These are phyloP conservation scores for Fistulinella prunicolor DNA, from an alignment of 768 basidiomycete genomes.

Conservation along the genomic window DNA sequence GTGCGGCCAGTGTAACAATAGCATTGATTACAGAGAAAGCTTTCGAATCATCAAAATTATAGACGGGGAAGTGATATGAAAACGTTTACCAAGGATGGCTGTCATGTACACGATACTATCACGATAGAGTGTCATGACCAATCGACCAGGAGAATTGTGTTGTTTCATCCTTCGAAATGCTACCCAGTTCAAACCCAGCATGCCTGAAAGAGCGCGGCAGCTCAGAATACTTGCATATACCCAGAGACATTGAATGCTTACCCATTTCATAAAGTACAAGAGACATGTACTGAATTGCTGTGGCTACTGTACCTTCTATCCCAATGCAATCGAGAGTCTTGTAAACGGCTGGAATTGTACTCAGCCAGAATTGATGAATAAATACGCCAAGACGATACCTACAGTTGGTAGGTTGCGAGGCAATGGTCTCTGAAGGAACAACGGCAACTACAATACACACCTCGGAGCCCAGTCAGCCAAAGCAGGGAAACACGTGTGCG, in stretches of 20 bases:
- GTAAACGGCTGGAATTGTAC: conserved; percentile 7
- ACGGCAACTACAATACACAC: conserved; percentile 4
- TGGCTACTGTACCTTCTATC: background rate
- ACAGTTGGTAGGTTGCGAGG: conserved; percentile 3
- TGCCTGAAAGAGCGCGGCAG: conserved; percentile 9
- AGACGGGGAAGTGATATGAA: background rate
- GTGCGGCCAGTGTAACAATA: conserved; percentile 6
- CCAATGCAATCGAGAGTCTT: conserved; percentile 11
- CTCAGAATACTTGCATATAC: background rate
- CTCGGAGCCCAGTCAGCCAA: background rate
- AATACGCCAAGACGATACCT: background rate
- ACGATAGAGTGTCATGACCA: conserved; percentile 14
- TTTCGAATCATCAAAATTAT: background rate
- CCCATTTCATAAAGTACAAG: conserved; percentile 18
- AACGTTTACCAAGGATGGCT: conserved; percentile 13
- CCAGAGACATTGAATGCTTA: background rate
- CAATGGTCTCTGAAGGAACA: conserved; percentile 7
- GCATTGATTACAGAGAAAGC: conserved; percentile 19
- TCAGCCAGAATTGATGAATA: background rate
- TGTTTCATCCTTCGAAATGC: conserved; percentile 16
- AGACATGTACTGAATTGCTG: conserved; percentile 9
- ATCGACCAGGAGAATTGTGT: conserved; percentile 3
- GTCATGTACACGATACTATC: conserved; percentile 20
- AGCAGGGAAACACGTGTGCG: background rate
- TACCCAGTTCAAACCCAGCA: conserved; percentile 15